Percentiles rank a stretch among this genome's conserved stretches.
Conservation (phyloP, 2,329 filamentous ascomycete species). For the Cladophialophora bantiana region DNA sequence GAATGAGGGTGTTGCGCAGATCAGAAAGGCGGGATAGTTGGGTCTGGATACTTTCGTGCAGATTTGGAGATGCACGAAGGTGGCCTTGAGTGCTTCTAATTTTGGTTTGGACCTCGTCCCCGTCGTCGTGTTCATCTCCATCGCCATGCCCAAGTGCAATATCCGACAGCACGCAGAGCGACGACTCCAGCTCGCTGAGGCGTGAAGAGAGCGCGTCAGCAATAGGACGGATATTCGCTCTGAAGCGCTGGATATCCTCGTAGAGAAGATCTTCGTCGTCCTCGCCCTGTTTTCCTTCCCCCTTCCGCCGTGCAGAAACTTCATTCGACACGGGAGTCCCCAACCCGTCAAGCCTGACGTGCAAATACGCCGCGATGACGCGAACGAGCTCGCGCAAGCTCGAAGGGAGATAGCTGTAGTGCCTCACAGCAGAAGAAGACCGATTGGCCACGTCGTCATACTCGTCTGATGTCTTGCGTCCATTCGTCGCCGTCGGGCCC, state of each 20-base stretch:
- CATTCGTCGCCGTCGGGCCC: not conserved
- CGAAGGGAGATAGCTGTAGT: not conserved
- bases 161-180: constrained; percentile 8
- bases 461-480: not conserved
- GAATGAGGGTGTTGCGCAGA: constrained; percentile 17
- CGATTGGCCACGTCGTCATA: no score
- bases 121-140: not conserved
- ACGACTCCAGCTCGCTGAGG: constrained; percentile 19
- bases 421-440: not conserved
- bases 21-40: constrained; percentile 18
- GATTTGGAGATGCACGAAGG: not conserved
- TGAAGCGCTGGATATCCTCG: constrained; percentile 25
- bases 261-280: constrained; percentile 15
- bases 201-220: constrained; percentile 11
- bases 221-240: constrained; percentile 16
- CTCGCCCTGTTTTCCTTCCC: no score
- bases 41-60: constrained; percentile 3
- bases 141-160: not conserved
- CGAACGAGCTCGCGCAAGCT: constrained; percentile 25
- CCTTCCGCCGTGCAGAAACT: not conserved
- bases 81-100: not conserved
- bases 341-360: not conserved
- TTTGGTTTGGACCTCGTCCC: not conserved
- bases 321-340: not conserved
- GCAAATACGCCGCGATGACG: constrained; percentile 29